phyloP scores from a whole-genome alignment of 176 grass and related monocot species.

The Alopecurus myosuroides region DNA sequence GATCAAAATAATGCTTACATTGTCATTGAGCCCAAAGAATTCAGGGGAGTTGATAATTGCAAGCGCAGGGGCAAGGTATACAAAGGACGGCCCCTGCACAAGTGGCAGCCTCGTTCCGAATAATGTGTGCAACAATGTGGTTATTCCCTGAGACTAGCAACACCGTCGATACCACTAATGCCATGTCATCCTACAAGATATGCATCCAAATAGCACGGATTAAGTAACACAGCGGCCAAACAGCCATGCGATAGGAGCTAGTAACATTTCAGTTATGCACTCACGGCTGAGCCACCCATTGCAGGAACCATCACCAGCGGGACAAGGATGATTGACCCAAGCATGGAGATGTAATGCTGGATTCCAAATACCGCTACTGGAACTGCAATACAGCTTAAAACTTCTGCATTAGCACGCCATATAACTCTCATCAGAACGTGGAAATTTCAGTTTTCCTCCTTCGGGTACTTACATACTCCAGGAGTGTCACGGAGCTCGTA shows the following conservation, averaged over 20 bases:
- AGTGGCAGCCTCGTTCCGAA: conserved; percentile 86
- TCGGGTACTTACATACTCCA: conserved; percentile 54
- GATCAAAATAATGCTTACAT: conserved; percentile 48
- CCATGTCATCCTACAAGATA: conserved; percentile 69
- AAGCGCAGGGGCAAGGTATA: conserved; percentile 85
- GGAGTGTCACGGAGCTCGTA: conserved; percentile 87
- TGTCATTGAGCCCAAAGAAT: conserved; percentile 80
- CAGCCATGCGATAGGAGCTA: neutral
- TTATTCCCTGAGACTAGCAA: conserved; percentile 72
- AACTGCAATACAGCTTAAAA: conserved; percentile 49
- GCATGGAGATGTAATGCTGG: conserved; percentile 93
- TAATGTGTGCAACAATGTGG: conserved; percentile 76
- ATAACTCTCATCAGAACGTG: neutral
- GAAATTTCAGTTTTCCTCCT: neutral
- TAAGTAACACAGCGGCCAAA: neutral
- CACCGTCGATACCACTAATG: conserved; percentile 86
- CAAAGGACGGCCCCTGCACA: conserved; percentile 92
- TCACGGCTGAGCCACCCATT: conserved; percentile 87
- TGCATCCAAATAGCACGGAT: conserved; percentile 1
- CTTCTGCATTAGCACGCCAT: conserved; percentile 2
- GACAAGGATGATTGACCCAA: conserved; percentile 92
- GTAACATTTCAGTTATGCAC: conserved; percentile 10
- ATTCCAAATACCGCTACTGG: conserved; percentile 63
- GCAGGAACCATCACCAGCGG: conserved; percentile 84
- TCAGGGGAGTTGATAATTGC: conserved; percentile 90